Percentiles rank a stretch among this genome's conserved stretches.
phyloP scores from a whole-genome alignment of 495 filamentous ascomycete genomes.

The Hypoxylon perforatum region DNA sequence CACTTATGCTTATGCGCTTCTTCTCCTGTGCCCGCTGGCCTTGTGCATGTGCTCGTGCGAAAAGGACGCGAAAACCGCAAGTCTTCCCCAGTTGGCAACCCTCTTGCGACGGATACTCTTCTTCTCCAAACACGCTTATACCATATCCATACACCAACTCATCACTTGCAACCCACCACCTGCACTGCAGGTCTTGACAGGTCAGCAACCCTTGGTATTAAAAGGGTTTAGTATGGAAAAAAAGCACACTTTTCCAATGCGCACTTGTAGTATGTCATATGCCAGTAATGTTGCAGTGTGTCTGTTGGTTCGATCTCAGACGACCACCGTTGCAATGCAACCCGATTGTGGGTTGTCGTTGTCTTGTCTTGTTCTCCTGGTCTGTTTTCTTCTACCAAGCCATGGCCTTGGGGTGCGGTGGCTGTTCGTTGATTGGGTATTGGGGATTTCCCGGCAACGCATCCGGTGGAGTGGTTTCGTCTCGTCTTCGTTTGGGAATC shows the following conservation, averaged over 20 bases:
- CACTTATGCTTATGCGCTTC: constrained; percentile 11
- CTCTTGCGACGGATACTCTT: background rate
- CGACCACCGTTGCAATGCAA: constrained; percentile 15
- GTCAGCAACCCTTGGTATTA: constrained; percentile 9
- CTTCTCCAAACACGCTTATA: constrained; percentile 6
- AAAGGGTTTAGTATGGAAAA: background rate
- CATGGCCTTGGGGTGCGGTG: constrained; percentile 25
- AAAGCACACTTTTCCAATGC: constrained; percentile 3
- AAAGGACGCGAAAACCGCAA: too few species aligned
- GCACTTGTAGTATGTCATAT: constrained; percentile 7
- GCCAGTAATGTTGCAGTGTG: constrained; percentile 1
- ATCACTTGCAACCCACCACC: too few species aligned
- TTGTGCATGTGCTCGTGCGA: too few species aligned
- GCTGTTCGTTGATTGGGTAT: constrained; percentile 28
- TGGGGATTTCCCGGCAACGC: constrained; percentile 25
- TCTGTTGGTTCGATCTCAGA: constrained; percentile 29
- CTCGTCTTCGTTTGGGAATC: constrained; percentile 40
- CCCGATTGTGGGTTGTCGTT: constrained; percentile 19
- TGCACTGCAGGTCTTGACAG: background rate
- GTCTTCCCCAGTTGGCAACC: background rate
- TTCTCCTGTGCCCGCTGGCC: background rate
- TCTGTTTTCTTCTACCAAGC: constrained; percentile 22
- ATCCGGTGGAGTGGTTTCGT: constrained; percentile 41
- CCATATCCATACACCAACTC: background rate
- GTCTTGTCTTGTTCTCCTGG: constrained; percentile 8